Percentiles rank a stretch among this genome's conserved stretches.
phyloP scores from a whole-genome alignment of 2,329 filamentous ascomycete species.

The Ophiostoma pallidulum region DNA sequence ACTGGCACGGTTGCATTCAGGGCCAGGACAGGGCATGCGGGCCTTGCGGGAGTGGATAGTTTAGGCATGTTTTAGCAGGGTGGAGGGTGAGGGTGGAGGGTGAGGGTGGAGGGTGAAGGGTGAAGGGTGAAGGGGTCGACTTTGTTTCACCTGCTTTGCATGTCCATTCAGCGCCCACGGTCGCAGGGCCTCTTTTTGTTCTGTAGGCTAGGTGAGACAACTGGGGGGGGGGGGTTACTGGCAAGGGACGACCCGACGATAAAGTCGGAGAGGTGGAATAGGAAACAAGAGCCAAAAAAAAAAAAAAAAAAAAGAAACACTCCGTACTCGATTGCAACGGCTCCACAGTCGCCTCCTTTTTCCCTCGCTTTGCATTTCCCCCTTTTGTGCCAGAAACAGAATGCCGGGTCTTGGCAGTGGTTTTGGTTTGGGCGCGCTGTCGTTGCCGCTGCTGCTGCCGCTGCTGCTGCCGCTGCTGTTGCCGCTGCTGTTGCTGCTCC shows the following conservation, averaged over 20 bases:
- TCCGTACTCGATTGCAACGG: neutral
- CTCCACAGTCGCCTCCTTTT: too few species aligned
- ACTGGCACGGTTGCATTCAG: constrained; percentile 14
- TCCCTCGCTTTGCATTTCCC: too few species aligned
- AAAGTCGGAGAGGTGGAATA: neutral
- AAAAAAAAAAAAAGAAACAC: neutral
- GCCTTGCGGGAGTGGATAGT: neutral
- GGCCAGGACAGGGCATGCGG: too few species aligned
- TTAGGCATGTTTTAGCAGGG: constrained; percentile 4
- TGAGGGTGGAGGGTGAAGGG: too few species aligned
- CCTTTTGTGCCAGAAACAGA: constrained; percentile 7
- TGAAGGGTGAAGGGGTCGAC: neutral
- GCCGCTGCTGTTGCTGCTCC: too few species aligned
- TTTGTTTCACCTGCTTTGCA: constrained; percentile 8
- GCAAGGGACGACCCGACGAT: neutral
- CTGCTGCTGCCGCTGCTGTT: too few species aligned
- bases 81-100: too few species aligned
- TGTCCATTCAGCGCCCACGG: constrained; percentile 1
- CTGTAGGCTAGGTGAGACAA: constrained; percentile 10
- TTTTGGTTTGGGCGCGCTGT: constrained; percentile 7
- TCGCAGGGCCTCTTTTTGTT: neutral
- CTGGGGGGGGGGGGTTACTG: neutral
- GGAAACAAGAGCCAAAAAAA: constrained; percentile 1
- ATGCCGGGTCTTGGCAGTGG: constrained; percentile 7
- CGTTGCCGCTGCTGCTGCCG: too few species aligned